Evolutionary conservation across 1,284 basidiomycete species (phyloP), one percentile per base, ranked within the genome.

Genomic region (Marasmius oreades): DNA sequence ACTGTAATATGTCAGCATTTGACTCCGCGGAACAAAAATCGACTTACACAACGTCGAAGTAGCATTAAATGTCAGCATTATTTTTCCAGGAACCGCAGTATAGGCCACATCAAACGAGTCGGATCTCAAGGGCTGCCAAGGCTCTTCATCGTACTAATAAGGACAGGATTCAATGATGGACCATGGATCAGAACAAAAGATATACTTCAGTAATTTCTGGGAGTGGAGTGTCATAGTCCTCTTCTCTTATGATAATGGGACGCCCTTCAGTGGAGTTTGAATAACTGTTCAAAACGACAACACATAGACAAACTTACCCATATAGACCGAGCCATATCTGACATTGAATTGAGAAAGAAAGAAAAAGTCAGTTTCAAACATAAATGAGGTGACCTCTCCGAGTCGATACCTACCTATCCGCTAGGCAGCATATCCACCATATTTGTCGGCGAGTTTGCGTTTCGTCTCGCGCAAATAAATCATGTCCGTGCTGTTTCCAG

Each of bases 381-480:
- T n/a, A n/a, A n/a, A n/a, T n/a, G n/a, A n/a, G n/a, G n/a, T n/a
- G n/a, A n/a, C n/a, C 42, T 57, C 54, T 47, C 23, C 46, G 55
- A 22, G 33, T 26, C 14, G 28, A 59, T 48, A 67, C 79, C 52
- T 66, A 90, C 87, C 85, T 81, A 66, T 93, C 92, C 53, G 85
- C 79, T 42, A 88, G 75, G 64, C 84, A 80, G 65, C 90, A 92
- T 22, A 80, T 77, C 86, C 89, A 92, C 92, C 92, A 94, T 48
- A 93, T 86, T 57, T 91, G 86, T 59, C 86, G 84, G 59, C 92
- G 78, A 5, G 80, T 83, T 69, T 92, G 86, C 53, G 84, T 86
- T 69, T 93, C 92, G 63, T 84, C 79, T n/a, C 77, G 70, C 5
- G 82, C 80, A 65, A 93, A 92, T n/a, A 91, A 69, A 55, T 79